Percentiles rank a stretch among this genome's conserved stretches.
Evolutionary conservation across 1,284 basidiomycete genomes (phyloP).

Genomic region (Sporisorium scitamineum): DNA sequence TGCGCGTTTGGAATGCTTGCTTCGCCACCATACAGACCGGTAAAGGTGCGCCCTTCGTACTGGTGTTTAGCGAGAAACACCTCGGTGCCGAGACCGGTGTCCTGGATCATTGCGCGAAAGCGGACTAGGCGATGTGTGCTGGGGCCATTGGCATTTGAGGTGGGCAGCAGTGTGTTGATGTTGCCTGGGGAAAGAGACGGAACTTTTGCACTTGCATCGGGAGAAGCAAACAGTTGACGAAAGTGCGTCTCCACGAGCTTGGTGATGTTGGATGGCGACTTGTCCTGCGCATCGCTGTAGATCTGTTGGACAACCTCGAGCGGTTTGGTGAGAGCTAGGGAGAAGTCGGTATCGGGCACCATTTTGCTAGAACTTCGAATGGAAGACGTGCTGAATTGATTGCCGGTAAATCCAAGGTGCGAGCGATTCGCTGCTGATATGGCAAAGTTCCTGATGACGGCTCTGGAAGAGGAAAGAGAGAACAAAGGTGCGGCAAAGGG

Average conservation of each 20-base stretch:
- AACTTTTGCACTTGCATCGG: conserved; percentile 46
- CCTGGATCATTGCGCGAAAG: conserved; percentile 70
- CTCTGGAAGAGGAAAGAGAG: neutral
- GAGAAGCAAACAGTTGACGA: conserved; percentile 32
- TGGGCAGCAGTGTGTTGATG: conserved; percentile 22
- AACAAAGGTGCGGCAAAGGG: neutral
- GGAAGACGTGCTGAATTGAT: conserved; percentile 2
- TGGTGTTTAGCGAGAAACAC: conserved; percentile 61
- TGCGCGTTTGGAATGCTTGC: conserved; percentile 7
- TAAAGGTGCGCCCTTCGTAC: conserved; percentile 42
- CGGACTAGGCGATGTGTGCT: conserved; percentile 62
- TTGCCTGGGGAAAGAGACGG: conserved; percentile 33
- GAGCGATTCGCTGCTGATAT: neutral
- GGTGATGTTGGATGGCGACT: conserved; percentile 35
- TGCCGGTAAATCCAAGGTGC: neutral
- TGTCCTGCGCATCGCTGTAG: conserved; percentile 34
- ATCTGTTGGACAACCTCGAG: conserved; percentile 48
- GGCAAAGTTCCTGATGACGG: neutral
- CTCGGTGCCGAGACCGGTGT: conserved; percentile 68
- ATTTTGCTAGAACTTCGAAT: conserved; percentile 19
- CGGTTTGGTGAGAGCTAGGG: conserved; percentile 44
- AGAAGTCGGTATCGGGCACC: conserved; percentile 56
- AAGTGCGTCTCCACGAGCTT: conserved; percentile 46
- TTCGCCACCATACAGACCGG: conserved; percentile 50
- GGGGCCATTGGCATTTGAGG: neutral